phyloP scores from a whole-genome alignment of 208 protist genomes.

The Phytomonas sp. region DNA sequence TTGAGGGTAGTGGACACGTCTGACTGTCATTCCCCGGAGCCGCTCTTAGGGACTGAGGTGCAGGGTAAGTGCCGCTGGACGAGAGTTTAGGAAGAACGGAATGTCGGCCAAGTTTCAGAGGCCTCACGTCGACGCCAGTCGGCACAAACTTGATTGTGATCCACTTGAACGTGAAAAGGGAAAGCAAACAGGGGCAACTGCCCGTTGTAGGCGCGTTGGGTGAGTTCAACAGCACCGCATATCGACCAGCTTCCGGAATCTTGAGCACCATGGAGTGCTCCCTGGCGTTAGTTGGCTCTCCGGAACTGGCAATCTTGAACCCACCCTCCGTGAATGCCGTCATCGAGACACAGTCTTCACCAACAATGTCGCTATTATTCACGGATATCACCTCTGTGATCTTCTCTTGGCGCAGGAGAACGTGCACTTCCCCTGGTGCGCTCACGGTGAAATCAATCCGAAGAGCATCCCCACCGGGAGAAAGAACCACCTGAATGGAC shows the following conservation, averaged over 20 bases:
- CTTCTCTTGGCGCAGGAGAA: slow-evolving; percentile 72
- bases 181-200: slow-evolving; percentile 46
- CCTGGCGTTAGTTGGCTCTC: slow-evolving; percentile 63
- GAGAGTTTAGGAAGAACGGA: slow-evolving; percentile 28
- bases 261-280: slow-evolving; percentile 74
- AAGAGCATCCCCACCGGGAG: slow-evolving; percentile 26
- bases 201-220: slow-evolving; percentile 33
- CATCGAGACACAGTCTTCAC: slow-evolving; percentile 55
- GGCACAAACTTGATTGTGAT: slow-evolving; percentile 49
- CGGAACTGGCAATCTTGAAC: slow-evolving; percentile 38
- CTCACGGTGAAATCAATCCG: slow-evolving; percentile 62
- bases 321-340: slow-evolving; percentile 54
- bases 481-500: slow-evolving; percentile 28
- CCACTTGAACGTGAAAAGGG: slow-evolving; percentile 56
- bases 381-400: slow-evolving; percentile 17
- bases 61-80: neutral
- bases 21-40: neutral
- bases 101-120: slow-evolving; percentile 35
- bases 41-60: neutral
- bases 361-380: slow-evolving; percentile 45
- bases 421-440: slow-evolving; percentile 56
- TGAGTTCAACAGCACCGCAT: slow-evolving; percentile 44
- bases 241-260: slow-evolving; percentile 36
- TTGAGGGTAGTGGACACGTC: neutral
- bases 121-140: slow-evolving; percentile 27